Conservation (phyloP, 2,329 filamentous ascomycete species). For the Lachnellula arida region DNA sequence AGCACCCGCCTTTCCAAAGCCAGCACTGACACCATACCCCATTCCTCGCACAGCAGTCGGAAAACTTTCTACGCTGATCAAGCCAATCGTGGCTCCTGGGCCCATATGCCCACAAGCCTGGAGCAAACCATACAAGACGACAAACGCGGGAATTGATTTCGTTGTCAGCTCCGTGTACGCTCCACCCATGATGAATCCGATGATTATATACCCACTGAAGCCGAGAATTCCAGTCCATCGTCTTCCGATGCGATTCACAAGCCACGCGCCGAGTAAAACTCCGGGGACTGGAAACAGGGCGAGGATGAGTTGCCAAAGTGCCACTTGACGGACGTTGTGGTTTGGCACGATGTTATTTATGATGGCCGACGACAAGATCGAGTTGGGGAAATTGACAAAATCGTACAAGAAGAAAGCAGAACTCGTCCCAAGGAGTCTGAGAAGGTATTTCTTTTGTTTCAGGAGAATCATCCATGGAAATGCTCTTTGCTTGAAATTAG, state of each 20-base stretch:
- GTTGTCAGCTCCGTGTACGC: conserved; percentile 25
- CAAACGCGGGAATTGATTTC: conserved; percentile 30
- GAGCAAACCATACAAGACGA: conserved; percentile 33
- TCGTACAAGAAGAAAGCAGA: conserved; percentile 35
- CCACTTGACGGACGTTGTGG: conserved; percentile 31
- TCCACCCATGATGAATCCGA: conserved; percentile 33
- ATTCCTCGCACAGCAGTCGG: conserved; percentile 33
- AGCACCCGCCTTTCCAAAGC: conserved; percentile 34
- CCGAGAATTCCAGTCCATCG: conserved; percentile 31
- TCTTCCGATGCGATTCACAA: conserved; percentile 32
- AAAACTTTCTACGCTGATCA: conserved; percentile 32
- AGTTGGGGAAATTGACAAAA: conserved; percentile 36
- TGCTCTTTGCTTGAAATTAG: conserved; percentile 30
- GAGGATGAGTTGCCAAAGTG: conserved; percentile 34
- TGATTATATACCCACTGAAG: conserved; percentile 20
- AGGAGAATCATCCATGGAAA: conserved; percentile 29
- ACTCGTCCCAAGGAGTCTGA: conserved; percentile 30
- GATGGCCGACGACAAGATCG: conserved; percentile 34
- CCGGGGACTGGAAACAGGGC: conserved; percentile 33
- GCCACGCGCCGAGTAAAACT: conserved; percentile 32
- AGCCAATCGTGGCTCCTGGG: conserved; percentile 32
- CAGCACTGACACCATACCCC: conserved; percentile 32
- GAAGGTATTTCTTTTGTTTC: conserved; percentile 25
- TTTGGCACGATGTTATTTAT: conserved; percentile 32
- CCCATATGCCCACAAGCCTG: conserved; percentile 34